These are phyloP conservation scores for Vigna mungo DNA, from an alignment of 306 rosid genomes.

Conservation along the genomic window DNA sequence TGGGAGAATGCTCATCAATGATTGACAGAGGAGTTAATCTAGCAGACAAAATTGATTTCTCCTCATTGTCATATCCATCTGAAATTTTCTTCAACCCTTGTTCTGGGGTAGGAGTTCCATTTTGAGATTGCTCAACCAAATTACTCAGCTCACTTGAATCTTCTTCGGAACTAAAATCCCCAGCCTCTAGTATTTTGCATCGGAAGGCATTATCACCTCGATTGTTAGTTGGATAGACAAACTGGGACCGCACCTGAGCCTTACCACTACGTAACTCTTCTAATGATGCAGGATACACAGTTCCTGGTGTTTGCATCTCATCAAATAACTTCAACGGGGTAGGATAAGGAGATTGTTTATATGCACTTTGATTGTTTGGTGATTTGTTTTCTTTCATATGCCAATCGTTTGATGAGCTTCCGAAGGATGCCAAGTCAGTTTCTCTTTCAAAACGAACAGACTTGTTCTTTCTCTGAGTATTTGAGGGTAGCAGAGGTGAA, in stretches of 20 bases:
- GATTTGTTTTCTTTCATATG: slow-evolving; percentile 47
- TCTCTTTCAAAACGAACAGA: slow-evolving; percentile 82
- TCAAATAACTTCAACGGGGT: slow-evolving; percentile 84
- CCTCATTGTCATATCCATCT: slow-evolving; percentile 44
- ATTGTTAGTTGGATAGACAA: slow-evolving; percentile 60
- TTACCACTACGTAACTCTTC: slow-evolving; percentile 60
- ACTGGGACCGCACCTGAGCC: slow-evolving; percentile 73
- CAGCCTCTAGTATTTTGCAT: slow-evolving; percentile 55
- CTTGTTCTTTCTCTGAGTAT: slow-evolving; percentile 62
- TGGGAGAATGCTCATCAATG: slow-evolving; percentile 44
- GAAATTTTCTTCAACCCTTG: slow-evolving; percentile 43
- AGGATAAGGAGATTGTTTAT: slow-evolving; percentile 68
- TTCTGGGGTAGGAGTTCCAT: slow-evolving; percentile 52
- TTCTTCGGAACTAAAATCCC: slow-evolving; percentile 53
- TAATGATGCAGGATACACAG: slow-evolving; percentile 71
- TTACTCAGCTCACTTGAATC: slow-evolving; percentile 57
- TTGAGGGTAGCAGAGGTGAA: slow-evolving; percentile 56
- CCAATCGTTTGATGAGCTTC: slow-evolving; percentile 62
- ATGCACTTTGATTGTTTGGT: slow-evolving; percentile 58
- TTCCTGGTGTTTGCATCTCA: slow-evolving; percentile 97
- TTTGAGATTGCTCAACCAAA: slow-evolving; percentile 51
- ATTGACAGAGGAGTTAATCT: not conserved
- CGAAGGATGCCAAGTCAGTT: slow-evolving; percentile 50
- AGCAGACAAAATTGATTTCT: not conserved
- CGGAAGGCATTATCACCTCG: slow-evolving; percentile 53